Percentiles rank a stretch among this genome's conserved stretches.
Evolutionary conservation across 306 rosid genomes (phyloP).

Genomic region (Acacia crassicarpa): DNA sequence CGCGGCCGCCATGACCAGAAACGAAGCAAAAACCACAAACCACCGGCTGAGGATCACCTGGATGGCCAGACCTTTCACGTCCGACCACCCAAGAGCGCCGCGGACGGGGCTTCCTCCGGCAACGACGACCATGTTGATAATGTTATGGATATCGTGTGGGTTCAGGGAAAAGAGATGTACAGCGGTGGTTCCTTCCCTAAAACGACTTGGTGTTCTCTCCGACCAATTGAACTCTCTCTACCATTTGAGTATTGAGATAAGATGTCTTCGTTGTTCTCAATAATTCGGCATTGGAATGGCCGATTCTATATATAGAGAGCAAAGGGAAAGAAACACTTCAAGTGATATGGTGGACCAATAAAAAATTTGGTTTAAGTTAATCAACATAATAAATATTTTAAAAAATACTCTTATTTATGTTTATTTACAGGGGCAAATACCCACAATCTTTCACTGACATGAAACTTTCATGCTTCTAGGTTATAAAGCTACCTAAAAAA

Average conservation of each 20-base stretch:
- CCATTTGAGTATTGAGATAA: neutral
- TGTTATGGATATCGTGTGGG: neutral
- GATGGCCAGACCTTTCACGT: slow-evolving; percentile 32
- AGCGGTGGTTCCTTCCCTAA: neutral
- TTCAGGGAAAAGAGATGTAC: neutral
- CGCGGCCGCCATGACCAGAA: slow-evolving; percentile 70
- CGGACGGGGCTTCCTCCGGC: slow-evolving; percentile 6
- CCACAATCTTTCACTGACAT: too few relatives aligned
- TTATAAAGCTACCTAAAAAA: too few relatives aligned
- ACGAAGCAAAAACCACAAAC: slow-evolving; percentile 76
- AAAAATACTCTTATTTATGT: too few relatives aligned
- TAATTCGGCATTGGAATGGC: neutral
- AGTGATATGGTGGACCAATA: too few relatives aligned
- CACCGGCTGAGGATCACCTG: slow-evolving; percentile 67
- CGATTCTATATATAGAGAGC: neutral
- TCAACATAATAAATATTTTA: too few relatives aligned
- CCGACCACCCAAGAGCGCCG: slow-evolving; percentile 20
- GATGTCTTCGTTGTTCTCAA: neutral
- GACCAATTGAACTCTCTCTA: neutral
- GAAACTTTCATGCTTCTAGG: too few relatives aligned
- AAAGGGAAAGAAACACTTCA: neutral
- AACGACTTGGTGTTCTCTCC: neutral
- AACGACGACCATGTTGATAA: slow-evolving; percentile 21
- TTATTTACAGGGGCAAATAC: too few relatives aligned
- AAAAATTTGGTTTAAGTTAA: too few relatives aligned